A percentile compares a stretch with the other conserved stretches of the same genome.
Conservation (phyloP, 495 filamentous ascomycete species). For the Xylaria nigripes region DNA sequence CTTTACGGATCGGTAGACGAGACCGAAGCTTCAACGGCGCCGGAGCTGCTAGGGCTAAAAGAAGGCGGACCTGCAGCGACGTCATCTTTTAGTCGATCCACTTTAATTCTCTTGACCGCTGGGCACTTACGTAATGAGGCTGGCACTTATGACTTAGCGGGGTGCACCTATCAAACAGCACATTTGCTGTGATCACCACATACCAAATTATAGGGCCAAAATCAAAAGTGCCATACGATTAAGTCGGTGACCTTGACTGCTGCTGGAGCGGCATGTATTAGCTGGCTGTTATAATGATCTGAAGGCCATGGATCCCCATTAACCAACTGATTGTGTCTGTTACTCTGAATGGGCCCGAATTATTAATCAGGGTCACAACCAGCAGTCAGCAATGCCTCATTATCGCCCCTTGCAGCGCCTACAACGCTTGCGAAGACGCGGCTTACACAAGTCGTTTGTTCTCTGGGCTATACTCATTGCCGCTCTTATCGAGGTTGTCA, state of each 20-base stretch:
- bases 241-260: not conserved
- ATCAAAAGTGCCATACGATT: too few species aligned
- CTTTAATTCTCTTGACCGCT: too few species aligned
- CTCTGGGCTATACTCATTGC: constrained; percentile 21
- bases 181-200: not conserved
- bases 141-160: too few species aligned
- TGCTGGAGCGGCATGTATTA: not conserved
- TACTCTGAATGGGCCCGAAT: not conserved
- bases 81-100: too few species aligned
- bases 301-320: not conserved
- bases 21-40: too few species aligned
- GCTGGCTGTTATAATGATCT: not conserved
- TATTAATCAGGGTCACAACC: not conserved
- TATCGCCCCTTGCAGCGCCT: constrained; percentile 14
- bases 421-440: constrained; percentile 20
- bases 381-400: constrained; percentile 1
- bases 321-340: not conserved
- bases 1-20: too few species aligned
- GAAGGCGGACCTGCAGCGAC: too few species aligned
- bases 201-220: too few species aligned
- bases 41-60: too few species aligned
- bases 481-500: constrained; percentile 24
- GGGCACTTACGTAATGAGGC: too few species aligned
- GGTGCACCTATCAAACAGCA: not conserved
- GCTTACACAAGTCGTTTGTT: constrained; percentile 20